phyloP scores from a whole-genome alignment of 805 yeast genomes.

The Suhomyces prunicola region DNA sequence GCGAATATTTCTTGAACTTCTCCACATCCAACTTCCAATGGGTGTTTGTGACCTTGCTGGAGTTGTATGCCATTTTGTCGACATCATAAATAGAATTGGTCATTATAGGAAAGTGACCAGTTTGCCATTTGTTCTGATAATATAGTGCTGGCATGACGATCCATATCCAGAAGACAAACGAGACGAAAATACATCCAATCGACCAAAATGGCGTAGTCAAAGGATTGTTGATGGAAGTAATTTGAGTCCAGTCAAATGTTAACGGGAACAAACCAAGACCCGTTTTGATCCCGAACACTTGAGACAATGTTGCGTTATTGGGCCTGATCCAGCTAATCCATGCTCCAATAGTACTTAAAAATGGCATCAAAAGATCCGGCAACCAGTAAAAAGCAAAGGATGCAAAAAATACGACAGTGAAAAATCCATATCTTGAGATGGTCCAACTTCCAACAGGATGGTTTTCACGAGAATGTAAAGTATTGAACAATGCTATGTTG shows the following conservation, averaged over 20 bases:
- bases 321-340: slow-evolving; percentile 32
- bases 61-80: background rate
- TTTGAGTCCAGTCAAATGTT: slow-evolving; percentile 28
- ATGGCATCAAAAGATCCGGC: slow-evolving; percentile 23
- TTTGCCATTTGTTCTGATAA: slow-evolving; percentile 21
- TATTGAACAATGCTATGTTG: slow-evolving; percentile 16
- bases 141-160: slow-evolving; percentile 10
- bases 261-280: slow-evolving; percentile 29
- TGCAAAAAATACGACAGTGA: slow-evolving; percentile 9
- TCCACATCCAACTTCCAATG: background rate
- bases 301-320: slow-evolving; percentile 18
- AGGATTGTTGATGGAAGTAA: slow-evolving; percentile 14
- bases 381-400: slow-evolving; percentile 27
- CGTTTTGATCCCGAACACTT: slow-evolving; percentile 20
- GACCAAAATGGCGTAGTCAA: slow-evolving; percentile 15
- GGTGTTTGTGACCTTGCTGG: background rate
- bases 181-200: background rate
- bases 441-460: slow-evolving; percentile 8
- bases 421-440: slow-evolving; percentile 16
- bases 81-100: background rate
- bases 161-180: background rate
- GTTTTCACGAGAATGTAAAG: slow-evolving; percentile 4
- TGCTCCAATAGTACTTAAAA: slow-evolving; percentile 21
- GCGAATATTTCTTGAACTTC: background rate
- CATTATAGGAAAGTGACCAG: background rate